Percentiles rank a stretch among this genome's conserved stretches.
These are phyloP conservation scores for Lasiosphaeriaceae sp. DNA, from an alignment of 495 filamentous ascomycete genomes.

Conservation along the genomic window DNA sequence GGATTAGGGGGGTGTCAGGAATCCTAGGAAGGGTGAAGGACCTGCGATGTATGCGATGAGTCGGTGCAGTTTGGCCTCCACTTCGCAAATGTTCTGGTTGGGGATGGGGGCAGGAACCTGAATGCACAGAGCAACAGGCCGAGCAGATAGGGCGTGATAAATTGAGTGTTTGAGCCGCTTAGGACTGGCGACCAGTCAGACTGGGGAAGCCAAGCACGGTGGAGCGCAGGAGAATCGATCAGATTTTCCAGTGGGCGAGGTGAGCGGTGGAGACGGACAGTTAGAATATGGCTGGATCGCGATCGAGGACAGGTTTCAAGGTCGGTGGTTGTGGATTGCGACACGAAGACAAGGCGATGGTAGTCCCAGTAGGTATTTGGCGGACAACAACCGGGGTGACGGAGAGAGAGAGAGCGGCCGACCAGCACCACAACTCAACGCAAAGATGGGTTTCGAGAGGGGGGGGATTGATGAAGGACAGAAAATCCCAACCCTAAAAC, in stretches of 20 bases:
- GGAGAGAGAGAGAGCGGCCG: background rate
- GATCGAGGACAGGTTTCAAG: background rate
- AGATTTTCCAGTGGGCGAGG: background rate
- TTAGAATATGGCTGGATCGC: background rate
- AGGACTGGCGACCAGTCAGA: slow-evolving; percentile 14
- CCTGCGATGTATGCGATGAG: background rate
- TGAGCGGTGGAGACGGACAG: background rate
- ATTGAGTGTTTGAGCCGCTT: slow-evolving; percentile 16
- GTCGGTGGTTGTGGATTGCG: background rate
- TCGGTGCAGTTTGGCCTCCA: slow-evolving; percentile 19
- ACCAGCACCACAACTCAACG: background rate
- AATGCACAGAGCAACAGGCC: slow-evolving; percentile 1
- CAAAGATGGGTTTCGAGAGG: background rate
- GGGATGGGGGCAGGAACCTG: slow-evolving; percentile 11
- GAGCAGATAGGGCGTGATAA: slow-evolving; percentile 17
- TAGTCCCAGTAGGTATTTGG: too few species aligned
- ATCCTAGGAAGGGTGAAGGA: too few species aligned
- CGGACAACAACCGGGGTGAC: too few species aligned
- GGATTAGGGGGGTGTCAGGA: too few species aligned
- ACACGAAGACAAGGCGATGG: background rate
- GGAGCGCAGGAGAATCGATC: slow-evolving; percentile 8
- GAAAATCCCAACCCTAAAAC: background rate
- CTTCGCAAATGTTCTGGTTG: slow-evolving; percentile 22
- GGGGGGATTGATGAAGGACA: background rate
- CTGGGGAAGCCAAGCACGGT: slow-evolving; percentile 1